Evolutionary conservation across 352 stramenopile genomes (phyloP), one percentile per base, ranked within the genome.

Genomic region (Blastocystis sp.): DNA sequence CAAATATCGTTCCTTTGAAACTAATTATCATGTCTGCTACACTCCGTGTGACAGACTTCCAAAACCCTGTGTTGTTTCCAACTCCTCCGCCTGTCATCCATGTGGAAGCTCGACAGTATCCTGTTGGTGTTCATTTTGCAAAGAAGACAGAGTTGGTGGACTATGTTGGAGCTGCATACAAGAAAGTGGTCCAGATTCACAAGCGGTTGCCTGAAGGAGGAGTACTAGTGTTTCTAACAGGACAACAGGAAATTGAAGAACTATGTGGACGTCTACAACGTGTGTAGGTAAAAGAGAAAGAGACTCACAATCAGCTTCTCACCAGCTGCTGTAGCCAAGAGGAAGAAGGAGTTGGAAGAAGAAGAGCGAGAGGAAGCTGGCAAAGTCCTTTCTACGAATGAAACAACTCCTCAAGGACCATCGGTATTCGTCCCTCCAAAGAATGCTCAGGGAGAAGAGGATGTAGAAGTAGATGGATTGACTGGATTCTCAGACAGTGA

Each of bases 11-110:
- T 9, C 90, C 91, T 27, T 88, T 95, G 39, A 94, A 94, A 77
- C 88, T 97, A 21, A 90, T 97, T 1, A 94, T 99, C 86, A 99
- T 99, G 97, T 98, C 94, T 35, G 97, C 97, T 1, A 99, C 96
- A 5, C 90, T 99, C 66, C 91, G 95, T 24, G 95, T 99, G 0
- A 92, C 96, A 88, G 96, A 98, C 89, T 98, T 99, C 81, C 97
- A 95, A 57, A 98, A 98, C 89, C 89, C 91, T 59, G 89, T 91
- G 29, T 90, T 98, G 67, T 98, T 99, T 88, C 92, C 93, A 9
- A 91, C 80, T 56, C 90, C 92, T 19, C 95, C 95, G 56, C 93
- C 93, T 5, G 92, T 99, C 67, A 92, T 98, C 29, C 95, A 93
- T 29, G 93, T 98, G 58, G 91, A 96, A 42, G 94, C 94, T 32